These are phyloP conservation scores for Magnolia changhungtana DNA, from an alignment of 164 flowering plant species.

Conservation along the genomic window DNA sequence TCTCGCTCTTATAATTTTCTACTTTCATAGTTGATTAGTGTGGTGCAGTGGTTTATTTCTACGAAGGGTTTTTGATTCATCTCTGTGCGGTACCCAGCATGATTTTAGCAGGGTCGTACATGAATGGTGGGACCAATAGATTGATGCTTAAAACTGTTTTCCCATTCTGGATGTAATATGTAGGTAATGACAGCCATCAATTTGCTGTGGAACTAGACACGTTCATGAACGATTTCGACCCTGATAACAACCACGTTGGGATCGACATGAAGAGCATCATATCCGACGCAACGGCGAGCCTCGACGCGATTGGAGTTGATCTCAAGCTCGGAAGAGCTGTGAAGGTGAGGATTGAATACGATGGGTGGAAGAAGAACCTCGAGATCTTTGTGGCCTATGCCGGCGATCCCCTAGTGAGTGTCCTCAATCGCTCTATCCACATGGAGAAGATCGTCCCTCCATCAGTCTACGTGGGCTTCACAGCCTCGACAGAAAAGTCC, in stretches of 20 bases:
- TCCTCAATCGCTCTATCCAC: constrained; percentile 46
- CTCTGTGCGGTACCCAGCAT: no score
- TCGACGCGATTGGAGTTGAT: constrained; percentile 39
- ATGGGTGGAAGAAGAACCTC: constrained; percentile 30
- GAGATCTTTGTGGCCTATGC: constrained; percentile 42
- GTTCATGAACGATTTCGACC: constrained; percentile 46
- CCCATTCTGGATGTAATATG: not conserved
- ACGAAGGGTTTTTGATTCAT: no score
- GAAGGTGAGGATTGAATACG: constrained; percentile 64
- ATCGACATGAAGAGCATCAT: constrained; percentile 36
- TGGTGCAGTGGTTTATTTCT: no score
- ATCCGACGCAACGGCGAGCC: constrained; percentile 50
- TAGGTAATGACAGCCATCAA: constrained; percentile 32
- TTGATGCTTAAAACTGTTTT: no score
- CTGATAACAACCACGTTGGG: constrained; percentile 63
- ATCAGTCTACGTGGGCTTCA: constrained; percentile 76
- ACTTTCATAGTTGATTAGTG: no score
- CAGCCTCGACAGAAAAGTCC: constrained; percentile 59
- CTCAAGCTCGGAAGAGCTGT: constrained; percentile 43
- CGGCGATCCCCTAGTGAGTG: constrained; percentile 38
- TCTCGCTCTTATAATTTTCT: no score
- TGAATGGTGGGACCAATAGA: no score
- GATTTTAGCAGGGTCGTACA: no score
- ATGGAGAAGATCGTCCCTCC: constrained; percentile 19
- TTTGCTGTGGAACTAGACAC: constrained; percentile 57